Conservation (phyloP, 148 eudicot genomes). For the Polygonum maritimum region DNA sequence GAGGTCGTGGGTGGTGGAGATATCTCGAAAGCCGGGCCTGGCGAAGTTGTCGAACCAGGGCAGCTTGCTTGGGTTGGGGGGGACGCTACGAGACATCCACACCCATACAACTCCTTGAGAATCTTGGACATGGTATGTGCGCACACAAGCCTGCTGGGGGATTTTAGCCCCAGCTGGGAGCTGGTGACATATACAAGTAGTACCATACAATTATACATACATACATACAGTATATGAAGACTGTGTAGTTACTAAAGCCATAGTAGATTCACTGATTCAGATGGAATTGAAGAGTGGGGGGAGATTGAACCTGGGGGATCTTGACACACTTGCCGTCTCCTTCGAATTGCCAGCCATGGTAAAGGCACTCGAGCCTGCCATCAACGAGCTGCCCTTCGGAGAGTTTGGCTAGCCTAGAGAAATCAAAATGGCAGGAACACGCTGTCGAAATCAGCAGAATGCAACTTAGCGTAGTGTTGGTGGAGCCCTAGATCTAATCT, state of each 20-base stretch:
- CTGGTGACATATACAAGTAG: constrained; percentile 21
- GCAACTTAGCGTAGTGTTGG: neutral
- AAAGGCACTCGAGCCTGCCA: constrained; percentile 88
- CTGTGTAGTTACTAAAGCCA: neutral
- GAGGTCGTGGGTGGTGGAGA: constrained; percentile 82
- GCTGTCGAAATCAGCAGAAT: too few species aligned
- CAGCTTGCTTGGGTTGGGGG: constrained; percentile 56
- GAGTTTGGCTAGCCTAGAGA: constrained; percentile 80
- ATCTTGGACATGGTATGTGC: constrained; percentile 60
- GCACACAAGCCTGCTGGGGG: constrained; percentile 78
- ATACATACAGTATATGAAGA: too few species aligned
- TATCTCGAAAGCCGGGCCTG: constrained; percentile 64
- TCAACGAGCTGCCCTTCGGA: constrained; percentile 89
- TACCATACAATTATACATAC: too few species aligned
- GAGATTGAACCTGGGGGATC: constrained; percentile 73
- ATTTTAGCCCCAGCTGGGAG: constrained; percentile 75
- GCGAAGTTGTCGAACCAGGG: constrained; percentile 93
- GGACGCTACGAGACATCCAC: constrained; percentile 77
- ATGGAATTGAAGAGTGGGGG: neutral
- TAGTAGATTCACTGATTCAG: neutral
- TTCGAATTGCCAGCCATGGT: constrained; percentile 99
- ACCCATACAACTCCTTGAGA: constrained; percentile 97
- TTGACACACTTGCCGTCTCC: constrained; percentile 89
- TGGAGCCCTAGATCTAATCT: neutral
- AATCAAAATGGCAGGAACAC: neutral